Evolutionary conservation across 1,284 basidiomycete species (phyloP), one percentile per base, ranked within the genome.

Genomic region (Fomitiporia mediterranea): DNA sequence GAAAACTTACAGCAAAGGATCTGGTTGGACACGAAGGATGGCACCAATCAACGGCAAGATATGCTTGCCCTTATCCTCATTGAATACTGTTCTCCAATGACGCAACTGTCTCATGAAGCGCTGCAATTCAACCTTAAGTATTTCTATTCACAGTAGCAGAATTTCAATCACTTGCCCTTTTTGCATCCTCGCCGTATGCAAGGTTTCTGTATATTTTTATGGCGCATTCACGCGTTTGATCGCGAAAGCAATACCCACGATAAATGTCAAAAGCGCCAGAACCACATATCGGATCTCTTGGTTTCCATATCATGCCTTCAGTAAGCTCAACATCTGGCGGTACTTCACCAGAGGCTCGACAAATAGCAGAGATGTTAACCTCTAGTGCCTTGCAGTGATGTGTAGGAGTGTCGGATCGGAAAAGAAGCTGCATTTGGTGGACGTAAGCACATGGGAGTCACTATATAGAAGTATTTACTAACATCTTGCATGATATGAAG

Each of bases 41-140:
- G 75, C 79, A 2, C 80, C 80, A 60, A 77, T 80, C 53, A 82
- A 78, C 0, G 80, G 80, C 1, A 82, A 69, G 46, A 80, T 76
- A 55, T 79, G 71, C 39, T 66, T 69, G 34, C 80, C 80, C 39
- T 68, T 68, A 55, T 82, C 81, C 11, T 67, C 65, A 53, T 74
- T 71, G 76, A 77, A 81, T 17, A 82, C 69, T 37, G 72, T 69
- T 27, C 70, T 69, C 80, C 80, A 82, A 28, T 81, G 75, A n/a
- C 74, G 70, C 4, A 76, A 74, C 64, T 82, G 79, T 21, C 78
- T 64, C 50, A 68, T 68, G 58, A 82, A 80, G 21, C 81, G 67
- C 80, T 81, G 54, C n/a, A n/a, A n/a, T n/a, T n/a, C n/a, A n/a
- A n/a, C n/a, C n/a, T n/a, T n/a, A n/a, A n/a, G n/a, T n/a, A n/a